A percentile compares a stretch with the other conserved stretches of the same genome.
Evolutionary conservation across 495 filamentous ascomycete genomes (phyloP).

Genomic region (Penicillium macrosclerotiorum): DNA sequence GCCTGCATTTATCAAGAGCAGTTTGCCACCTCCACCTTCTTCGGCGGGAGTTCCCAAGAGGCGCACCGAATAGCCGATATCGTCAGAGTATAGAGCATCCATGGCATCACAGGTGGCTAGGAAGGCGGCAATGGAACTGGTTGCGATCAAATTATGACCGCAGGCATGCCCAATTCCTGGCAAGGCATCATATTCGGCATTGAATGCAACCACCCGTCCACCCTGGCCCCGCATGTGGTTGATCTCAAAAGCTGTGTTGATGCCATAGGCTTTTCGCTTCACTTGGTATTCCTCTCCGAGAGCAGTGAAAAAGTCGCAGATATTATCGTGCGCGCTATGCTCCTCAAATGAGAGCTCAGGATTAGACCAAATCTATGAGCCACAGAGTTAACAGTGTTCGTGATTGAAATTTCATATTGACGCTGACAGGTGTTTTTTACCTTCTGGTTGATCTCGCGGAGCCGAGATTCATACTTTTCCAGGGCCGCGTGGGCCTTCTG

Average conservation of each 20-base stretch:
- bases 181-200: constrained; percentile 56
- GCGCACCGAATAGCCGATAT: constrained; percentile 22
- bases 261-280: constrained; percentile 43
- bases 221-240: constrained; percentile 41
- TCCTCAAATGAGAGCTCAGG: constrained; percentile 56
- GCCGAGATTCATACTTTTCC: constrained; percentile 27
- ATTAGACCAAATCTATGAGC: constrained; percentile 40
- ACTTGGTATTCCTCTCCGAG: constrained; percentile 31
- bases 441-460: constrained; percentile 45
- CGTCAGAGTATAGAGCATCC: constrained; percentile 6
- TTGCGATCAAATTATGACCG: constrained; percentile 48
- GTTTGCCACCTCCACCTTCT: constrained; percentile 44
- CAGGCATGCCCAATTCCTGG: constrained; percentile 47
- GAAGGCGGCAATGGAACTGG: constrained; percentile 43
- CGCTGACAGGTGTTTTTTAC: constrained; percentile 17
- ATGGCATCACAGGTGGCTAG: constrained; percentile 37
- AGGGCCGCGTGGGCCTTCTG: constrained; percentile 27
- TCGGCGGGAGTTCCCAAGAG: constrained; percentile 46
- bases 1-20: constrained; percentile 46
- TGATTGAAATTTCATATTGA: too few relatives aligned
- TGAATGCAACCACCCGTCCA: constrained; percentile 35
- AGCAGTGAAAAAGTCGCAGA: constrained; percentile 42
- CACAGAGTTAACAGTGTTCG: neutral
- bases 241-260: constrained; percentile 56
- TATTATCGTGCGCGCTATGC: constrained; percentile 48